Conservation (phyloP, 768 basidiomycete species). For the Serendipita sp. region DNA sequence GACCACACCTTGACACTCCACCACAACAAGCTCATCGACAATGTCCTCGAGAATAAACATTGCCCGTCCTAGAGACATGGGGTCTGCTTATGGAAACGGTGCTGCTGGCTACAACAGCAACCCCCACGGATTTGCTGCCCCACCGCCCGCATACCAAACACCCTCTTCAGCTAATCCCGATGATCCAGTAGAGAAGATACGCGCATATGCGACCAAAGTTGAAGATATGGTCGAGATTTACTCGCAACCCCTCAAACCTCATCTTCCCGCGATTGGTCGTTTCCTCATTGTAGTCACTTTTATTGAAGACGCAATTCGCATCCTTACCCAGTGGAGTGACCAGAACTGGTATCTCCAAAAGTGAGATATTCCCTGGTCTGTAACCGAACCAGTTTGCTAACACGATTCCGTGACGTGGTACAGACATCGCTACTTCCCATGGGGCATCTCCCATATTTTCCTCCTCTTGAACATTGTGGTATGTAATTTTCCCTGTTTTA, state of each 20-base stretch:
- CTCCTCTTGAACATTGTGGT: constrained; percentile 82
- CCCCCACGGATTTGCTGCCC: background rate
- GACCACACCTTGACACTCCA: too few relatives aligned
- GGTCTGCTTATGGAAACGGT: background rate
- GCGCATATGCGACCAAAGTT: constrained; percentile 50
- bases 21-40: background rate
- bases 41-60: constrained; percentile 6
- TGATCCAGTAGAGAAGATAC: constrained; percentile 64
- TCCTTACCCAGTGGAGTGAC: constrained; percentile 88
- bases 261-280: constrained; percentile 85
- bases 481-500: constrained; percentile 21
- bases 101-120: background rate
- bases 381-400: background rate
- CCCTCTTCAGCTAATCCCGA: constrained; percentile 25
- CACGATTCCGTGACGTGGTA: background rate
- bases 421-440: constrained; percentile 89
- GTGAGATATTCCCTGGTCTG: constrained; percentile 31
- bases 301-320: constrained; percentile 88
- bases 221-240: constrained; percentile 90
- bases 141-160: background rate
- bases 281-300: constrained; percentile 98
- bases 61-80: background rate
- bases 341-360: constrained; percentile 97
- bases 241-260: constrained; percentile 83
- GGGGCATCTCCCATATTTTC: constrained; percentile 91